Evolutionary conservation across 2,329 filamentous ascomycete genomes (phyloP).

Genomic region (Cercospora sp.): DNA sequence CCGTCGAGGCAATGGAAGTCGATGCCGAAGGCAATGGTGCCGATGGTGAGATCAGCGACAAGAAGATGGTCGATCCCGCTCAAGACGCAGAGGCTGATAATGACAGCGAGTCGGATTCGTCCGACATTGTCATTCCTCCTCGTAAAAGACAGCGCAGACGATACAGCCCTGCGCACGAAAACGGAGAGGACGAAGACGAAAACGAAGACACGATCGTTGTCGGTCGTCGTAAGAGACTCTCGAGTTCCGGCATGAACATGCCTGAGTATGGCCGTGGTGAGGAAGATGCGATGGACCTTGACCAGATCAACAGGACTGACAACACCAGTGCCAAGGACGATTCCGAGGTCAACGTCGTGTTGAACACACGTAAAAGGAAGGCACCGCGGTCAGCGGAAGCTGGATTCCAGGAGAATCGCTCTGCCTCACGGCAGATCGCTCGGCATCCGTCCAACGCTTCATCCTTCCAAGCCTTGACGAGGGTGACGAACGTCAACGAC

Average conservation of each 20-base stretch:
- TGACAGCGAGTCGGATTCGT: neutral
- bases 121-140: neutral
- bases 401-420: fast-evolving
- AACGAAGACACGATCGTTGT: neutral
- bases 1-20: neutral
- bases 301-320: neutral
- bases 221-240: neutral
- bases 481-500: neutral
- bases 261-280: neutral
- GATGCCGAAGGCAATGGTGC: neutral
- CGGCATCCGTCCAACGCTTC: no score
- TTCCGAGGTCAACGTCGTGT: neutral
- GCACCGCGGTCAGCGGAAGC: no score
- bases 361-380: neutral
- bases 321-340: neutral
- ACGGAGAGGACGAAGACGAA: neutral
- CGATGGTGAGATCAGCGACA: neutral
- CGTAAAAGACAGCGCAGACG: neutral
- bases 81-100: neutral
- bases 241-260: neutral
- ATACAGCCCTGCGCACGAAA: neutral
- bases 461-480: neutral
- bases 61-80: no score
- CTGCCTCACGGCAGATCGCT: no score
- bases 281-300: neutral